Evolutionary conservation across 1,284 basidiomycete species (phyloP).

Genomic region (Sanguinoderma infundibulare): DNA sequence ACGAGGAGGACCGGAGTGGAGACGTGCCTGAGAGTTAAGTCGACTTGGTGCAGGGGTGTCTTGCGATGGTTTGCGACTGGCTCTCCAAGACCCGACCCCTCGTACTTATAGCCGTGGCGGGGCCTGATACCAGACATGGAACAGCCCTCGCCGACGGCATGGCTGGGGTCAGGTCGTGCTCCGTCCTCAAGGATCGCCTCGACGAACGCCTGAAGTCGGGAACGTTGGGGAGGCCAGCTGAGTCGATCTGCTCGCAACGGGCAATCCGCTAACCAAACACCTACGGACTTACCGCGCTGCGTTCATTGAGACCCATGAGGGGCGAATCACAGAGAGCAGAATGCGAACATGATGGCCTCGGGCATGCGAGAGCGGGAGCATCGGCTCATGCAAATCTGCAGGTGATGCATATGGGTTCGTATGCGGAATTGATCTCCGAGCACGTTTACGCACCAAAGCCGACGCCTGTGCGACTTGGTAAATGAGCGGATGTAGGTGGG

Average conservation of each 20-base stretch:
- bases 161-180: constrained; percentile 4
- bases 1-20: neutral
- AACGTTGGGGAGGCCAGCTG: neutral
- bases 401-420: neutral
- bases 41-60: too few species aligned
- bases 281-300: neutral
- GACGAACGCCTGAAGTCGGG: constrained; percentile 1
- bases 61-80: neutral
- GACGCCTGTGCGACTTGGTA: neutral
- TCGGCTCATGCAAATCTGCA: neutral
- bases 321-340: too few species aligned
- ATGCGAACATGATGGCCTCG: neutral
- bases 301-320: neutral
- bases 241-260: neutral
- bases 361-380: neutral
- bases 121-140: neutral
- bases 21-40: too few species aligned
- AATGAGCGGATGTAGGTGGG: neutral
- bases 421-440: neutral
- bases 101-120: constrained; percentile 5
- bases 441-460: neutral
- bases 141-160: neutral
- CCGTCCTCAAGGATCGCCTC: constrained; percentile 3
- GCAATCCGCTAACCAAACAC: neutral
- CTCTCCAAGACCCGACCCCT: neutral